These are phyloP conservation scores for Talaromyces islandicus DNA, from an alignment of 2,329 filamentous ascomycete species.

Conservation along the genomic window DNA sequence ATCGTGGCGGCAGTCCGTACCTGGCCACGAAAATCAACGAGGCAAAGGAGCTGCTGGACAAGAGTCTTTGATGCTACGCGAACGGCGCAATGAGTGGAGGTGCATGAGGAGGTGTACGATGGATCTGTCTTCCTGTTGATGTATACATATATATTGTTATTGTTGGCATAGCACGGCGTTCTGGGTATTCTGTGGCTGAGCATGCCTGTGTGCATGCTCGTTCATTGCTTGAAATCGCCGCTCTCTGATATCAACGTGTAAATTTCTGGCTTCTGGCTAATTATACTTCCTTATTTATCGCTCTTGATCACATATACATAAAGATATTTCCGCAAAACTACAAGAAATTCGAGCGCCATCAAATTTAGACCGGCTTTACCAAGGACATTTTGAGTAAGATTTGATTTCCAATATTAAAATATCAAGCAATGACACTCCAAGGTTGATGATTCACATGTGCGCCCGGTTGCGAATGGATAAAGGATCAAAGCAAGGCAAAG, in stretches of 20 bases:
- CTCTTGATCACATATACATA: not conserved
- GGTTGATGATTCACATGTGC: not conserved
- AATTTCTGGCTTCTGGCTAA: not conserved
- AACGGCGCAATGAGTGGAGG: not conserved
- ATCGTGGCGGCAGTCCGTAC: constrained; percentile 94
- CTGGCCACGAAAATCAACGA: constrained; percentile 97
- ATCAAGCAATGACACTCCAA: too few relatives aligned
- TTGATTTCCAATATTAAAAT: too few relatives aligned
- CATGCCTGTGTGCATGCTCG: not conserved
- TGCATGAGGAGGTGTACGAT: not conserved
- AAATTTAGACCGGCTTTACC: too few relatives aligned
- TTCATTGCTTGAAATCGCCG: constrained; percentile 13
- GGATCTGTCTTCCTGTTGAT: not conserved
- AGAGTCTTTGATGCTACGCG: constrained; percentile 39
- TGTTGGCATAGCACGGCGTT: constrained; percentile 38
- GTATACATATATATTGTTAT: constrained; percentile 13
- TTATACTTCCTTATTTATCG: not conserved
- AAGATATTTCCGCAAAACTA: too few relatives aligned
- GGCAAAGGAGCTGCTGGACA: constrained; percentile 93
- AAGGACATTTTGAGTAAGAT: too few relatives aligned
- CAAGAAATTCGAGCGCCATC: too few relatives aligned
- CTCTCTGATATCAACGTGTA: constrained; percentile 1
- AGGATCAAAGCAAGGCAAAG: not conserved
- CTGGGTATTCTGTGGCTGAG: constrained; percentile 21
- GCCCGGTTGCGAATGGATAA: not conserved